Evolutionary conservation across 495 filamentous ascomycete species (phyloP), one percentile per base, ranked within the genome.

Genomic region (Daldinia bambusicola): DNA sequence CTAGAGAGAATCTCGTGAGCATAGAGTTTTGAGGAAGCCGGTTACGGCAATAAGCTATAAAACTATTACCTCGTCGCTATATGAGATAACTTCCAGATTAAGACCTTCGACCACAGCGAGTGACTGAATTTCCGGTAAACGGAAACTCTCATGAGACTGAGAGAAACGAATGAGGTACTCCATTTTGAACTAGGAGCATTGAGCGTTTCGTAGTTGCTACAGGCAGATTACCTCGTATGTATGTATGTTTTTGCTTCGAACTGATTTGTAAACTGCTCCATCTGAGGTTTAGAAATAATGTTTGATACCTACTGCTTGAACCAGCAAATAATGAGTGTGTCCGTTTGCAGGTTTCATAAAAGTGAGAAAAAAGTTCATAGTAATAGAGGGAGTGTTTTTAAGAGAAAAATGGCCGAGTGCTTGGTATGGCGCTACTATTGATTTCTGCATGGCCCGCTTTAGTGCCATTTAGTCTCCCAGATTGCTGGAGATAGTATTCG

Each of bases 141-240:
- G 91, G 77, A 99, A 99, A 13, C 87, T 91, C 83, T 98, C 93
- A 77, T 98, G 94, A 57, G 86, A 83, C 78, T 98, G 96, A 10
- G 90, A 93, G 76, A 98, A 93, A 67, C 95, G 91, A 64, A 99
- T 89, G 51, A 99, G 87, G 72, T 91, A 98, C 63, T 95, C 88
- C 87, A 93, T 90, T 1, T 61, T 74, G 60, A 36, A 31, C 63
- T 34, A 37, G 52, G 26, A 26, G 56, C 12, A 43, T 55, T 59
- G 26, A 6, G 36, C 51, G 55, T 51, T 31, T 61, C 32, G 51
- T 57, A 34, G 26, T 59, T 4, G 55, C 51, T 48, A 50, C 64
- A 55, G 30, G 64, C 34, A 56, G 16, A 31, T 32, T 16, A 32
- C 32, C 50, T n/a, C 20, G 36, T 14, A 26, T 36, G 34, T 6